These are phyloP conservation scores for Garcia nutans DNA, from an alignment of 345 rosid genomes.

Conservation along the genomic window DNA sequence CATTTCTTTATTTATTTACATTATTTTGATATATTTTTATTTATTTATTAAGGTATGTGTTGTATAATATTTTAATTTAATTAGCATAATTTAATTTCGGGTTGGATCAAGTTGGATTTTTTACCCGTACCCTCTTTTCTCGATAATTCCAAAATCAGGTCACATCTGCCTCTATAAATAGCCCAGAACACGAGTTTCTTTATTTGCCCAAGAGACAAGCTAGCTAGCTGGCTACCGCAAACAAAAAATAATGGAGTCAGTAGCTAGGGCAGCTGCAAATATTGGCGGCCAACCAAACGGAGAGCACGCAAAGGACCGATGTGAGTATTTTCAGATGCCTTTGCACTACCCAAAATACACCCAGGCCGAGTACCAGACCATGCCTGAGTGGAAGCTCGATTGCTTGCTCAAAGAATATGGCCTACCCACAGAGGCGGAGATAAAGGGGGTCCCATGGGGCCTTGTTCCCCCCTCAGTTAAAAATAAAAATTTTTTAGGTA, in stretches of 20 bases:
- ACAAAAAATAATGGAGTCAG: conserved; percentile 11
- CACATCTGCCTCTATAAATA: neutral
- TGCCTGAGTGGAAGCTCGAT: conserved; percentile 29
- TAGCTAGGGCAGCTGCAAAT: neutral
- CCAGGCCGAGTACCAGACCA: conserved; percentile 16
- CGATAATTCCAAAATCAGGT: no score
- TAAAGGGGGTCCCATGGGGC: no score
- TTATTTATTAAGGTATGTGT: no score
- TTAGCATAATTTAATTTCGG: no score
- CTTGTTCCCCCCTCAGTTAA: no score
- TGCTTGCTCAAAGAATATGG: conserved; percentile 27
- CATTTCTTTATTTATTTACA: no score
- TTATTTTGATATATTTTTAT: no score
- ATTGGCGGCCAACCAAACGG: neutral
- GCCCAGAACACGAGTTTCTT: neutral
- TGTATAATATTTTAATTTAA: no score
- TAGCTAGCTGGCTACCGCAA: neutral
- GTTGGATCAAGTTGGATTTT: no score
- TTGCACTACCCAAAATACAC: conserved; percentile 28
- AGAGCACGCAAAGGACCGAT: conserved; percentile 1
- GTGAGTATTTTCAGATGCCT: conserved; percentile 27
- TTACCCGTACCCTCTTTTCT: no score
- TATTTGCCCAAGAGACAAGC: neutral
- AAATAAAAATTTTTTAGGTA: no score
- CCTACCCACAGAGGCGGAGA: no score